These are phyloP conservation scores for Abortiporus biennis DNA, from an alignment of 1,284 basidiomycete genomes.

Conservation along the genomic window DNA sequence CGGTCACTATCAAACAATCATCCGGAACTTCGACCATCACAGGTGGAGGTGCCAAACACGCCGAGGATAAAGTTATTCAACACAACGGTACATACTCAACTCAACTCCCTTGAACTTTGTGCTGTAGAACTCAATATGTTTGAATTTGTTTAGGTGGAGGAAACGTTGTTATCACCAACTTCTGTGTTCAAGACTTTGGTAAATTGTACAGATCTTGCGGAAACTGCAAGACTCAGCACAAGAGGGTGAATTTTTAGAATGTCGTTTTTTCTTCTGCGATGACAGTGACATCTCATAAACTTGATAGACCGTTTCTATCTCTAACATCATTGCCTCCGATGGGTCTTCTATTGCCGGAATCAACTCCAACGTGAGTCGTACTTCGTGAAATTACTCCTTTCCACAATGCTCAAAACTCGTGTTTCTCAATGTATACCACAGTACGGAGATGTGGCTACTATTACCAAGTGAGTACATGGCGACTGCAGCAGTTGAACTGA, in stretches of 20 bases:
- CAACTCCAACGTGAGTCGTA: conserved; percentile 23
- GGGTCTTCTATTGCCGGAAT: conserved; percentile 25
- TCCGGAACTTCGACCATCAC: conserved; percentile 30
- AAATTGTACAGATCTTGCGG: conserved; percentile 30
- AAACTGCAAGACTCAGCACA: conserved; percentile 21
- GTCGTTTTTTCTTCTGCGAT: conserved; percentile 12
- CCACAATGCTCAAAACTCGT: not conserved
- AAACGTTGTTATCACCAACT: conserved; percentile 31
- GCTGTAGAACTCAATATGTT: not conserved
- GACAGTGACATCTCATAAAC: not conserved
- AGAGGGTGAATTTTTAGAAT: conserved; percentile 9
- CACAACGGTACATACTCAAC: conserved; percentile 23
- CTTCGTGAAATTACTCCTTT: not conserved
- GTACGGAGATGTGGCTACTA: conserved; percentile 4
- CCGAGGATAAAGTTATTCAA: conserved; percentile 29
- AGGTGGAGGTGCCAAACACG: conserved; percentile 29
- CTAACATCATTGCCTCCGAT: conserved; percentile 29
- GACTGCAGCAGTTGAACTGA: not conserved
- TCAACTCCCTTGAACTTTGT: not conserved
- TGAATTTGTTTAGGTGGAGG: conserved; percentile 16
- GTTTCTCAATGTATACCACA: not conserved
- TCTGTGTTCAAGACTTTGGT: conserved; percentile 32
- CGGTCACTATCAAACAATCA: conserved; percentile 33
- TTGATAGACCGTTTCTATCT: conserved; percentile 7
- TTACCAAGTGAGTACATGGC: not conserved